These are phyloP conservation scores for Anaeramoeba flamelloides DNA, from an alignment of 78 protist species.

Conservation along the genomic window DNA sequence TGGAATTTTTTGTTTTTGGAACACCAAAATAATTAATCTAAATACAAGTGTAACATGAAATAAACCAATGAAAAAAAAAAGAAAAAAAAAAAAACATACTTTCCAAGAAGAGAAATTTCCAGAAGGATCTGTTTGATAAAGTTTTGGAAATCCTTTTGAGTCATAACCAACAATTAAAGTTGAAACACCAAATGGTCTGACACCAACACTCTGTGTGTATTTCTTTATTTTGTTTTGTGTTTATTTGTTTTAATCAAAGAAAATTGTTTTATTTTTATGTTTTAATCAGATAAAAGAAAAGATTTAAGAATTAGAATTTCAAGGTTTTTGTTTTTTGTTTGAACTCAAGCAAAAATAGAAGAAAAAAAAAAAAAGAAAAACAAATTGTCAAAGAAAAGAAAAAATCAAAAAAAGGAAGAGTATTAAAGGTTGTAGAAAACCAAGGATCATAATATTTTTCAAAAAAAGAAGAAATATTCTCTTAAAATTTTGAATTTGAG, in stretches of 20 bases:
- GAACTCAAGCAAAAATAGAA: background rate
- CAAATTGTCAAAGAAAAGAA: background rate
- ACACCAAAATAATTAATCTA: background rate
- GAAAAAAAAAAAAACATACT: no score
- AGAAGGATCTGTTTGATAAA: constrained; percentile 90
- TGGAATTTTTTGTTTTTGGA: no score
- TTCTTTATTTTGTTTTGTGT: no score
- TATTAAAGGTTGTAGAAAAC: no score
- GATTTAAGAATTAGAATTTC: no score
- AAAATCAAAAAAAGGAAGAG: no score
- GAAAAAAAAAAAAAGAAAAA: background rate
- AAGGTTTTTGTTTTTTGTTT: background rate
- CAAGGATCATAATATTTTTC: constrained; percentile 1
- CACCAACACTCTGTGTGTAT: constrained; percentile 94
- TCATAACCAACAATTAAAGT: constrained; percentile 86
- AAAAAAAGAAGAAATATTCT: background rate
- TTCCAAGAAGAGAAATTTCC: constrained; percentile 82
- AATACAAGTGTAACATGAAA: background rate
- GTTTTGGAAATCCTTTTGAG: constrained; percentile 34
- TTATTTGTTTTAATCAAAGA: no score
- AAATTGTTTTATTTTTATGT: no score
- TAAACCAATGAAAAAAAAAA: background rate
- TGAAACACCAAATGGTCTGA: constrained; percentile 95
- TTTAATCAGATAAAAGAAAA: no score
- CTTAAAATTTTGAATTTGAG: background rate